Evolutionary conservation across 768 basidiomycete genomes (phyloP).

Genomic region (Crepidotus variabilis): DNA sequence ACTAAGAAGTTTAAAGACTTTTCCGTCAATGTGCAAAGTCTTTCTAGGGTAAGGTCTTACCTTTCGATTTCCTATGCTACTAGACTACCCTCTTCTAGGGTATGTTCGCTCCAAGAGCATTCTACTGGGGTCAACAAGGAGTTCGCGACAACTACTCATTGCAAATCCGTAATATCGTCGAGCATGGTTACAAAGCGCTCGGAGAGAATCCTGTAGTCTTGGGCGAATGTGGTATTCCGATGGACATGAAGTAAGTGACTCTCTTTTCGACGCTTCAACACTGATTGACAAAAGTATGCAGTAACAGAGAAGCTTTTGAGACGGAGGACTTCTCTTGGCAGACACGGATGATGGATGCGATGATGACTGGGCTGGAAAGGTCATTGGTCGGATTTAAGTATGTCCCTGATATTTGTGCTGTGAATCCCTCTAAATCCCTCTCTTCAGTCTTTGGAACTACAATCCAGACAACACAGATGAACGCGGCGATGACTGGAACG

Average conservation of each 20-base stretch:
- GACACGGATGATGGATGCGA: constrained; percentile 88
- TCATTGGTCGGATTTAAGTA: constrained; percentile 83
- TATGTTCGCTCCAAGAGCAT: constrained; percentile 73
- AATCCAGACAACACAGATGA: constrained; percentile 82
- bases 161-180: constrained; percentile 78
- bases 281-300: constrained; percentile 20
- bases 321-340: constrained; percentile 82
- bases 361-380: constrained; percentile 79
- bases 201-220: constrained; percentile 84
- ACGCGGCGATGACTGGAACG: constrained; percentile 88
- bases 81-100: constrained; percentile 46
- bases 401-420: constrained; percentile 24
- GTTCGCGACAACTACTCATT: constrained; percentile 77
- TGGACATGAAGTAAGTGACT: constrained; percentile 88
- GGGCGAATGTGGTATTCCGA: constrained; percentile 93
- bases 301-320: constrained; percentile 66
- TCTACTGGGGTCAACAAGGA: constrained; percentile 86
- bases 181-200: constrained; percentile 61
- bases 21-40: constrained; percentile 88
- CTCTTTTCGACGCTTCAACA: not conserved
- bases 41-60: constrained; percentile 63
- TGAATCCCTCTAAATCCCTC: not conserved
- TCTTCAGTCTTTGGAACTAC: constrained; percentile 85
- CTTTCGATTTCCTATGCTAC: not conserved
- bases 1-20: constrained; percentile 80